phyloP scores from a whole-genome alignment of 164 flowering plant genomes.

The Brasenia schreberi region DNA sequence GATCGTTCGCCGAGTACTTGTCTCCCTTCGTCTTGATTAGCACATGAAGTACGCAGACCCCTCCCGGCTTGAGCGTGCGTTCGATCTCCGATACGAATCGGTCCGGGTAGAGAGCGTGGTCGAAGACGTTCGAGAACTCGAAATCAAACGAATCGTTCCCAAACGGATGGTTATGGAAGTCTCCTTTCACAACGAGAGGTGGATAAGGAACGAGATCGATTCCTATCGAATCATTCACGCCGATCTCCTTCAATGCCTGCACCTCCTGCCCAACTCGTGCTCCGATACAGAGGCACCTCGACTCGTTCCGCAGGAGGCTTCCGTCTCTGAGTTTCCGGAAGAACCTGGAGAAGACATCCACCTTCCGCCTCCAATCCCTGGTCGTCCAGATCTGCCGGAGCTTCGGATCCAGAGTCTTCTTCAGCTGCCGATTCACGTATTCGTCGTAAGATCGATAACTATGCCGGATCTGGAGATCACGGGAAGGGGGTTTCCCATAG shows the following conservation, averaged over 20 bases:
- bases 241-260: constrained; percentile 48
- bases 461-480: constrained; percentile 49
- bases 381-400: constrained; percentile 65
- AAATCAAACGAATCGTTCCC: constrained; percentile 49
- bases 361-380: constrained; percentile 77
- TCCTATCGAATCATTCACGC: constrained; percentile 56
- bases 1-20: constrained; percentile 73
- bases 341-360: constrained; percentile 36
- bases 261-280: constrained; percentile 86
- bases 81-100: constrained; percentile 68
- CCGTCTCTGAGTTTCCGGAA: constrained; percentile 17
- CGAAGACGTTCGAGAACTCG: constrained; percentile 87
- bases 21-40: constrained; percentile 38
- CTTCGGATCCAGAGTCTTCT: constrained; percentile 74
- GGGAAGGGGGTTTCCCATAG: constrained; percentile 1
- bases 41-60: constrained; percentile 67
- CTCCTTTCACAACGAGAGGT: constrained; percentile 56
- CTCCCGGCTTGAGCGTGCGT: constrained; percentile 66
- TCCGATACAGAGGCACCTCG: constrained; percentile 55
- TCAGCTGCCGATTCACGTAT: constrained; percentile 59
- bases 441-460: constrained; percentile 54
- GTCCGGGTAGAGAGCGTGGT: constrained; percentile 67
- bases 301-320: constrained; percentile 25
- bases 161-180: constrained; percentile 72
- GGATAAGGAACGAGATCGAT: constrained; percentile 73